Percentiles rank a stretch among this genome's conserved stretches.
Conservation (phyloP, 2,329 filamentous ascomycete genomes). For the Allantophomopsis lycopodina region DNA sequence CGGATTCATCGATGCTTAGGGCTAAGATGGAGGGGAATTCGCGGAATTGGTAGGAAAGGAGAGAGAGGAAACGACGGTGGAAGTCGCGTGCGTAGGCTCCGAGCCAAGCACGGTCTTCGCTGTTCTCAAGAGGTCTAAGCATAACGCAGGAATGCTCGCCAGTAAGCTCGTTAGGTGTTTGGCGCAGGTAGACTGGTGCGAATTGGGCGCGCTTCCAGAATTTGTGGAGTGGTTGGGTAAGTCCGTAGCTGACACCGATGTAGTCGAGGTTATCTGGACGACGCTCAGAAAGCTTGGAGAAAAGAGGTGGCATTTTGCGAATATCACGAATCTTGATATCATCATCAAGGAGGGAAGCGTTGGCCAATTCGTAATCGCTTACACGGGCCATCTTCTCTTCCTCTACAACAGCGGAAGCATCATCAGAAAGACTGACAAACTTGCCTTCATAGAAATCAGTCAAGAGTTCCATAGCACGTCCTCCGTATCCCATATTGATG, state of each 20-base stretch:
- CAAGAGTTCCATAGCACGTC: conserved; percentile 74
- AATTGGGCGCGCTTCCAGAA: conserved; percentile 93
- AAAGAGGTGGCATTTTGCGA: conserved; percentile 82
- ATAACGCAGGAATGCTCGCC: conserved; percentile 98
- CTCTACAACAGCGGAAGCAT: conserved; percentile 32
- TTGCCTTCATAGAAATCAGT: conserved; percentile 91
- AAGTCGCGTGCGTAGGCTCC: conserved; percentile 87
- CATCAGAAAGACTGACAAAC: conserved; percentile 72
- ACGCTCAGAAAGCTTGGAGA: conserved; percentile 75
- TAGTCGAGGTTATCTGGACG: conserved; percentile 76
- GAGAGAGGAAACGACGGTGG: conserved; percentile 79
- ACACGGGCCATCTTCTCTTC: conserved; percentile 61
- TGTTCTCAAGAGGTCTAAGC: conserved; percentile 63
- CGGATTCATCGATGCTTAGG: conserved; percentile 78
- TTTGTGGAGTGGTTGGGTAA: conserved; percentile 77
- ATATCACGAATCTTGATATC: conserved; percentile 86
- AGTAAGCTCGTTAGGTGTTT: conserved; percentile 91
- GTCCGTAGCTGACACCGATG: conserved; percentile 85
- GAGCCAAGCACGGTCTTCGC: conserved; percentile 69
- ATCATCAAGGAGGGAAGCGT: conserved; percentile 66
- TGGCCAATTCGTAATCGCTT: conserved; percentile 69
- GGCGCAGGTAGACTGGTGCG: conserved; percentile 80
- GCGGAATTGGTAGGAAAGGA: conserved; percentile 88
- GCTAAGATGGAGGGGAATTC: conserved; percentile 66
- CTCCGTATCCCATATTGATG: conserved; percentile 82